phyloP scores from a whole-genome alignment of 306 rosid genomes.

The Acmispon strigosus region DNA sequence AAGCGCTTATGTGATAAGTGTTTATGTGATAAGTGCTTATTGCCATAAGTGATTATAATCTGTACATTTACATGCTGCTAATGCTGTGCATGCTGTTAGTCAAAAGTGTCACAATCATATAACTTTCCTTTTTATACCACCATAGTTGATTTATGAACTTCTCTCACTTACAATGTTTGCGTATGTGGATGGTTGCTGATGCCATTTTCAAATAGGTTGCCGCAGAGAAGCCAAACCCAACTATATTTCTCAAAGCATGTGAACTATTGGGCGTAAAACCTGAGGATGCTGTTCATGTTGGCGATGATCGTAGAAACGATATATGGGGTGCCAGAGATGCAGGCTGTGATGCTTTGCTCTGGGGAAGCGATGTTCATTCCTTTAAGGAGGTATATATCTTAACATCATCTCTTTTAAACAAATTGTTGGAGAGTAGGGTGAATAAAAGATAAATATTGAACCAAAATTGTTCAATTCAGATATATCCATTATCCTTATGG shows the following conservation, averaged over 20 bases:
- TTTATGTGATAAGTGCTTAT: too few species aligned
- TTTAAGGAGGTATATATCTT: slow-evolving; percentile 63
- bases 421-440: background rate
- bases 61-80: background rate
- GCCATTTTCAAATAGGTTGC: slow-evolving; percentile 48
- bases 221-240: slow-evolving; percentile 98
- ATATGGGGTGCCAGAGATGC: slow-evolving; percentile 99
- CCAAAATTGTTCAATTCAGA: background rate
- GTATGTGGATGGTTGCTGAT: slow-evolving; percentile 8
- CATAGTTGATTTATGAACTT: background rate
- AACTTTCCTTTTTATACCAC: background rate
- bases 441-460: background rate
- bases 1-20: too few species aligned
- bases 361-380: slow-evolving; percentile 97
- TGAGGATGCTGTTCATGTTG: slow-evolving; percentile 92
- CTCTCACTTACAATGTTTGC: background rate
- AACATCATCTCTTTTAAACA: background rate
- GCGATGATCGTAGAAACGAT: slow-evolving; percentile 93
- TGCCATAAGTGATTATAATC: too few species aligned
- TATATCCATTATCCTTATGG: too few species aligned
- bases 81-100: background rate
- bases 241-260: slow-evolving; percentile 93
- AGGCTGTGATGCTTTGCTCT: slow-evolving; percentile 98
- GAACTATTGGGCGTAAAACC: slow-evolving; percentile 77
- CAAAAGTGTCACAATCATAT: background rate